Evolutionary conservation across 768 basidiomycete species (phyloP).

Genomic region (Flagelloscypha sp.): DNA sequence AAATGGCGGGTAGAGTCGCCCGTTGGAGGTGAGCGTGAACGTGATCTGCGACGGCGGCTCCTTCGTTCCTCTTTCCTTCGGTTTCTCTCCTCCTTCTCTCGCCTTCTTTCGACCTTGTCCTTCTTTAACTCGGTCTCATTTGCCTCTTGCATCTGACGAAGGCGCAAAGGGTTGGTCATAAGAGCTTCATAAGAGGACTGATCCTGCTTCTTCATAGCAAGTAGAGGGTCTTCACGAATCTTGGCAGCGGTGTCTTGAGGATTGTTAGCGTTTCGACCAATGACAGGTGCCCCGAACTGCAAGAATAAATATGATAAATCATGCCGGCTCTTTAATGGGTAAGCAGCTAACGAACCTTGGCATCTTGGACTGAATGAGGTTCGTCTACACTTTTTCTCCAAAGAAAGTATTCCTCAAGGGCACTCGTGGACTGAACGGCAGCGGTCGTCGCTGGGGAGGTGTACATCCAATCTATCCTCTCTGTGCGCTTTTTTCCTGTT

Average conservation of each 20-base stretch:
- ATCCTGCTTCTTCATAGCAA: slow-evolving; percentile 98
- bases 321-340: slow-evolving; percentile 3
- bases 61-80: slow-evolving; percentile 19
- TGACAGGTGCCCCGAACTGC: slow-evolving; percentile 81
- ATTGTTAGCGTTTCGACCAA: slow-evolving; percentile 89
- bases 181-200: slow-evolving; percentile 85
- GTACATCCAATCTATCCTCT: slow-evolving; percentile 99
- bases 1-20: slow-evolving; percentile 13
- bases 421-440: slow-evolving; percentile 77
- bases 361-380: slow-evolving; percentile 84
- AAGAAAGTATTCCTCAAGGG: slow-evolving; percentile 91
- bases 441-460: slow-evolving; percentile 94
- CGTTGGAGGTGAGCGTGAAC: slow-evolving; percentile 25
- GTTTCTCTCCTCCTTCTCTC: slow-evolving; percentile 45
- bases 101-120: slow-evolving; percentile 56
- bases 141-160: slow-evolving; percentile 72
- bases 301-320: slow-evolving; percentile 8
- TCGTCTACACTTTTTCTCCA: slow-evolving; percentile 98
- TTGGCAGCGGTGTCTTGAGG: slow-evolving; percentile 84
- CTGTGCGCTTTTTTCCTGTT: slow-evolving; percentile 88
- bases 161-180: slow-evolving; percentile 76
- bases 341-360: slow-evolving; percentile 46
- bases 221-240: slow-evolving; percentile 90
- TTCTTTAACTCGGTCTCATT: slow-evolving; percentile 79
- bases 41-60: slow-evolving; percentile 30